Conservation (phyloP, 192 early-diverging fungal genomes). For the Pilaira anomala region DNA sequence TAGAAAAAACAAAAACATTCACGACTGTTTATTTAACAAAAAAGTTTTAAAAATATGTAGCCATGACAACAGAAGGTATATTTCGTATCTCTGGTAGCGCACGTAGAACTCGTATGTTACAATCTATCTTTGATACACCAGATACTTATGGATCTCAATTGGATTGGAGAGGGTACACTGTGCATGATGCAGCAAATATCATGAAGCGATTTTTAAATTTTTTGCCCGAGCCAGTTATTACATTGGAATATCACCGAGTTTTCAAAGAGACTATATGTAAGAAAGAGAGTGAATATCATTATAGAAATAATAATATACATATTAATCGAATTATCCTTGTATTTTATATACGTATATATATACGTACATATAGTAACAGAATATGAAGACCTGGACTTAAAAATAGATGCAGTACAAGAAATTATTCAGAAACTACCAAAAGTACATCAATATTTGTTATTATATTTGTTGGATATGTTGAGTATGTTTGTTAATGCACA, state of each 20-base stretch:
- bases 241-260: constrained; percentile 54
- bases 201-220: constrained; percentile 67
- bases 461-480: constrained; percentile 69
- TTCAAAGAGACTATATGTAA: constrained; percentile 57
- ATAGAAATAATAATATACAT: not conserved
- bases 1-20: not conserved
- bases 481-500: constrained; percentile 44
- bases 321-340: no score
- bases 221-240: constrained; percentile 69
- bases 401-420: constrained; percentile 46
- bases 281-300: constrained; percentile 24
- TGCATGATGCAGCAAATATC: constrained; percentile 74
- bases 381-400: constrained; percentile 29
- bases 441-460: constrained; percentile 58
- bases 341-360: no score
- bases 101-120: constrained; percentile 62
- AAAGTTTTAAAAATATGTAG: no score
- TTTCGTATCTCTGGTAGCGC: constrained; percentile 76
- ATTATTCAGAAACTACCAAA: constrained; percentile 51
- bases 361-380: constrained; percentile 20
- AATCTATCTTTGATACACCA: constrained; percentile 60
- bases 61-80: constrained; percentile 48
- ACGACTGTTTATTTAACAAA: no score
- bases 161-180: constrained; percentile 63
- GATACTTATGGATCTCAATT: constrained; percentile 54